Evolutionary conservation across 768 basidiomycete species (phyloP).

Genomic region (Agrocybe chaxingu): DNA sequence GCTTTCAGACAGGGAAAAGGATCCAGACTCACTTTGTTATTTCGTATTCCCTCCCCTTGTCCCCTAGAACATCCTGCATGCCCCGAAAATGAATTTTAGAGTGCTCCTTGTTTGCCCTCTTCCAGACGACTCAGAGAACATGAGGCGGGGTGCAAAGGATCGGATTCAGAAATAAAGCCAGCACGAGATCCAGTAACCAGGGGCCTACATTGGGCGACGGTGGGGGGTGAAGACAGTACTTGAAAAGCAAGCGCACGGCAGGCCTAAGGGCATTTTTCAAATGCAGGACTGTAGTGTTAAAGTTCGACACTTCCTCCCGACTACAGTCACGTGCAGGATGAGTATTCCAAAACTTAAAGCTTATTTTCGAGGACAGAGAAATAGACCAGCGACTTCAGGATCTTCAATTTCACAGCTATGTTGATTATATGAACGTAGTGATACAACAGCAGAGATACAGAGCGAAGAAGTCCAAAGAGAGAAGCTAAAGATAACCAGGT

Average conservation of each 20-base stretch:
- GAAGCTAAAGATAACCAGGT: slow-evolving; percentile 22
- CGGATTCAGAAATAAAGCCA: no score
- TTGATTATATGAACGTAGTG: slow-evolving; percentile 8
- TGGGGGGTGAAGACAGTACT: background rate
- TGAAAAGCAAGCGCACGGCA: background rate
- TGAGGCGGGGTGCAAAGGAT: no score
- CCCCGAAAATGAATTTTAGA: no score
- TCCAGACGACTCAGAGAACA: no score
- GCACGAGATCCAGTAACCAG: no score
- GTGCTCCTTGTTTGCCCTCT: no score
- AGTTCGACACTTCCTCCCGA: slow-evolving; percentile 7
- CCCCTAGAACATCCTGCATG: no score
- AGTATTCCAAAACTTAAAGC: no score
- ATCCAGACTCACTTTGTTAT: no score
- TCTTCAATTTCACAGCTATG: background rate
- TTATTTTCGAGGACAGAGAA: background rate
- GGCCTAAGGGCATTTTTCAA: background rate
- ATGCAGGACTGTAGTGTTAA: slow-evolving; percentile 14
- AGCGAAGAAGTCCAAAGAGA: slow-evolving; percentile 15
- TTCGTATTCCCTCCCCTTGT: no score
- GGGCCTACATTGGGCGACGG: background rate
- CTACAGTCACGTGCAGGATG: slow-evolving; percentile 11
- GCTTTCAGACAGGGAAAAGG: no score
- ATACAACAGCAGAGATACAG: slow-evolving; percentile 19
- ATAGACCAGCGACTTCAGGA: background rate